These are phyloP conservation scores for Nakataea oryzae DNA, from an alignment of 2,329 filamentous ascomycete genomes.

Conservation along the genomic window DNA sequence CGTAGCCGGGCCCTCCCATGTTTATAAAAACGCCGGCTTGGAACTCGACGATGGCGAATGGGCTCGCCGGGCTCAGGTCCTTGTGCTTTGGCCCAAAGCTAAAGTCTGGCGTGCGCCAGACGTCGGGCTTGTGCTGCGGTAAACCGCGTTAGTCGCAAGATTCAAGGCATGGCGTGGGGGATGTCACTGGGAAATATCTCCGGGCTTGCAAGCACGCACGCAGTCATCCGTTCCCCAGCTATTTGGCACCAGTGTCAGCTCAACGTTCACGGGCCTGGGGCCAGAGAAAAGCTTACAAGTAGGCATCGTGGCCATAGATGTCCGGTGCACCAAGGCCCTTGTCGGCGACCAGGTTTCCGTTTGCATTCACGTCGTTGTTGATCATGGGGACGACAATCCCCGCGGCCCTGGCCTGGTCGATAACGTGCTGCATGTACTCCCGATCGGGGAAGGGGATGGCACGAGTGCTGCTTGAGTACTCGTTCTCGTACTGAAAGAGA, in stretches of 20 bases:
- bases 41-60: slow-evolving; percentile 32
- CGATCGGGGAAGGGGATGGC: not conserved
- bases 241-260: not conserved
- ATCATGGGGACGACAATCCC: slow-evolving; percentile 9
- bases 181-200: not conserved
- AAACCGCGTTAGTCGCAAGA: not conserved
- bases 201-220: not conserved
- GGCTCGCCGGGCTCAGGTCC: slow-evolving; percentile 35
- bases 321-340: slow-evolving; percentile 26
- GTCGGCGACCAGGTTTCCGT: slow-evolving; percentile 46
- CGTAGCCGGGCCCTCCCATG: slow-evolving; percentile 64
- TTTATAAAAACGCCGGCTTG: slow-evolving; percentile 48
- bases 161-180: not conserved
- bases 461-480: slow-evolving; percentile 39
- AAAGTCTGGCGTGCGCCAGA: not conserved
- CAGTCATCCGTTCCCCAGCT: not conserved
- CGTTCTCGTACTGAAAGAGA: slow-evolving; percentile 72
- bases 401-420: slow-evolving; percentile 6
- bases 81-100: slow-evolving; percentile 27
- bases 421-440: slow-evolving; percentile 9
- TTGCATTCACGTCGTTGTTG: slow-evolving; percentile 14
- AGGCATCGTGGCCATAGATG: slow-evolving; percentile 14
- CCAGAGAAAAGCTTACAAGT: slow-evolving; percentile 17
- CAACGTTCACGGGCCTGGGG: slow-evolving; percentile 15
- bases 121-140: not conserved